Percentiles rank a stretch among this genome's conserved stretches.
phyloP scores from a whole-genome alignment of 1,139 yeast genomes.

The Meyerozyma smithsonii region DNA sequence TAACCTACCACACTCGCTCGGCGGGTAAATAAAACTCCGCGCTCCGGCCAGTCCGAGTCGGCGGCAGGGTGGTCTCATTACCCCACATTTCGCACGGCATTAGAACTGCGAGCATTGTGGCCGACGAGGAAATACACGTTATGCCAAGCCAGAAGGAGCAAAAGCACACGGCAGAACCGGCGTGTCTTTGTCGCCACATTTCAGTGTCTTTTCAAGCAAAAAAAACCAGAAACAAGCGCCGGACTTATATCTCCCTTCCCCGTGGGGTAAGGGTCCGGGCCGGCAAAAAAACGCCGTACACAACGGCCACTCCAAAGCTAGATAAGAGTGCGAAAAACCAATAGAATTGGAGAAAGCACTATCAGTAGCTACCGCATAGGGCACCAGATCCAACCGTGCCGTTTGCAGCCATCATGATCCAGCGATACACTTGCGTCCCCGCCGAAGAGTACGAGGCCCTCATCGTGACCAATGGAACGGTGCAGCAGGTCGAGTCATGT shows the following conservation, averaged over 20 bases:
- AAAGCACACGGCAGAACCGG: background rate
- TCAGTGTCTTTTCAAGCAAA: background rate
- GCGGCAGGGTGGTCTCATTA: background rate
- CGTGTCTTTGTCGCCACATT: background rate
- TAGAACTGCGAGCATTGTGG: slow-evolving; percentile 1
- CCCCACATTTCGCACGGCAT: slow-evolving; percentile 1
- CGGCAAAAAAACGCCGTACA: slow-evolving; percentile 3
- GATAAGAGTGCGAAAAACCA: slow-evolving; percentile 2
- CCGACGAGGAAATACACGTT: too few species aligned
- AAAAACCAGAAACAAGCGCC: background rate
- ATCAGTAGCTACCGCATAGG: background rate
- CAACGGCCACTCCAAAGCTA: background rate
- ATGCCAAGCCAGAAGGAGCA: background rate
- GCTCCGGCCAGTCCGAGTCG: background rate
- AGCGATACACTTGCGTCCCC: slow-evolving; percentile 34
- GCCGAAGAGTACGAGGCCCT: slow-evolving; percentile 30
- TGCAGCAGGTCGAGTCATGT: slow-evolving; percentile 27
- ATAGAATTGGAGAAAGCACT: slow-evolving; percentile 1
- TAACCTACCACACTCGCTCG: too few species aligned
- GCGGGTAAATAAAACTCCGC: too few species aligned
- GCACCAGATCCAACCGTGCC: background rate
- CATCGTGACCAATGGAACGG: slow-evolving; percentile 32
- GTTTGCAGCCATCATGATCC: slow-evolving; percentile 22
- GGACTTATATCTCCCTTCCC: slow-evolving; percentile 3
- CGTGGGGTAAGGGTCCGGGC: slow-evolving; percentile 1